Base-by-base conservation (phyloP, 2,329 filamentous ascomycete species). In the Lasiodiplodia citricola region DNA sequence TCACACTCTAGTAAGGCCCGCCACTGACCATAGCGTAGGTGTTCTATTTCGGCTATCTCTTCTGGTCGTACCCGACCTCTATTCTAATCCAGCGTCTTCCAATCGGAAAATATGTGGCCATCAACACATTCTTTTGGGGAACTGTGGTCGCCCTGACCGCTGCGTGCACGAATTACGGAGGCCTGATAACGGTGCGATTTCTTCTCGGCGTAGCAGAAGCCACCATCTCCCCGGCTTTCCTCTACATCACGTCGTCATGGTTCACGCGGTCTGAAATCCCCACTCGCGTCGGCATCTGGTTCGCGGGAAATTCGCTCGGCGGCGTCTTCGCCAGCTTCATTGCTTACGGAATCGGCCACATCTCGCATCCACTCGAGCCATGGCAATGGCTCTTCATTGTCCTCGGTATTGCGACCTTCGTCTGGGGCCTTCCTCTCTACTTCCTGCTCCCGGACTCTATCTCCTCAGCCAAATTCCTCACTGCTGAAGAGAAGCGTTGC, bases 51-150 rank as follows among this genome's bases (percentile, higher is more conserved):
- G 81, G 81, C n/a, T 86, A 86, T 73, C 80, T 87, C 2, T 75
- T 80, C 11, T 85, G 83, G 75, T 82, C 84, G 21, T 86, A 85
- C 71, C 83, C 85, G 0, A 84, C 84, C 0, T 84, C 84, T 0
- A 72, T 85, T 1, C 75, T 87, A 13, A 77, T 87, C 21, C 80
- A 84, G 44, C 81, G 80, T 2, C 73, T 87, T 14, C 85, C 84
- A 0, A 74, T 83, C 1, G 84, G 81, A 3, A 85, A 83, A 69
- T 85, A 83, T 66, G 77, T 87, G 1, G 78, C 82, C 8, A 74
- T 62, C 67, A 86, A 85, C 71, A 84, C 84, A 0, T 73, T 86
- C 8, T 80, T 86, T 71, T 87, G 86, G 85, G 85, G 86, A 3
- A 71, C 73, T 1, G 80, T 84, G 2, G 83, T 87, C 2, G 80